Base-by-base conservation (phyloP, 2,329 filamentous ascomycete genomes). In the Claviceps africana region DNA sequence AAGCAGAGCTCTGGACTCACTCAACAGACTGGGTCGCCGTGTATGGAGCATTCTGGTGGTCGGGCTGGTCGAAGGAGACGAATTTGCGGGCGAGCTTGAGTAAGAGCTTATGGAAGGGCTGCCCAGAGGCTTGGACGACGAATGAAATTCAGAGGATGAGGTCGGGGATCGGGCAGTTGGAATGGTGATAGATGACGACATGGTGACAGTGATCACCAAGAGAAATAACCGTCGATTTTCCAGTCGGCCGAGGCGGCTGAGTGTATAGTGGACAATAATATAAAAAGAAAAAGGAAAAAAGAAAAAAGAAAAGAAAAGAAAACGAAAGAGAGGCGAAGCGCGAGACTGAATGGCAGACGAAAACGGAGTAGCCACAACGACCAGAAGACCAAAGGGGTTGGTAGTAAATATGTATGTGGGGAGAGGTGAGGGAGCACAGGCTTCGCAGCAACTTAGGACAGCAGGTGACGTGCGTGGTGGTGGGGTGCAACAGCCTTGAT, bases 151-250 rank as follows among this genome's bases (percentile, higher is more conserved):
- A n/a, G 61, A 60, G 35, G 62, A 57, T 25, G 65, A 64, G 39
- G 63, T 61, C 47, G 67, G 64, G 49, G 66, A 65, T 42, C 64
- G 64, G 44, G 61, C 68, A 56, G 67, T 66, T 59, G 83, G 83
- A 59, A 88, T 88, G 57, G 77, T 73, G 68, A 87, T 87, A 55
- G 81, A 85, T 54, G 82, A 82, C 55, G 81, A 82, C 80, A 84
- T 81, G 58, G 56, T 67, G 56, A 60, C 54, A 56, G 46, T 54
- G 51, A 47, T 49, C 28, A 30, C 25, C 35, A 25, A 25, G 31
- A 44, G 39, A 50, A 13, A 37, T 28, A 46, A 47, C 28, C 35
- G 40, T 31, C 22, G 48, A 46, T 21, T 39, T 13, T 39, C 47
- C 28, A 35, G 39, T 13, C 11, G 21, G 15, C 5, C 21, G 8